These are phyloP conservation scores for Cladorrhinum sp. DNA, from an alignment of 2,329 filamentous ascomycete species.

Conservation along the genomic window DNA sequence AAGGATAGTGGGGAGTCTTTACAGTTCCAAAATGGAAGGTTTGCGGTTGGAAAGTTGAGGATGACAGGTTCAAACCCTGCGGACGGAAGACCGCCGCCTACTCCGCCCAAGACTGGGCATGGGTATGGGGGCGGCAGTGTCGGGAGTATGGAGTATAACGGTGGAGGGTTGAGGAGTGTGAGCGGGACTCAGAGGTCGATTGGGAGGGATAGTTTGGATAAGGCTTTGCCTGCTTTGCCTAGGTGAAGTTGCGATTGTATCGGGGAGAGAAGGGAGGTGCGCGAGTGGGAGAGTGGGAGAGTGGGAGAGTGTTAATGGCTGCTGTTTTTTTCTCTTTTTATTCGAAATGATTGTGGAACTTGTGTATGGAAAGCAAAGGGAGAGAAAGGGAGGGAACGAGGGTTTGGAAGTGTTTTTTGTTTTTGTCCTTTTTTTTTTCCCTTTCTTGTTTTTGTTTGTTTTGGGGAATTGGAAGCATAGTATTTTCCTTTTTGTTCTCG, in stretches of 20 bases:
- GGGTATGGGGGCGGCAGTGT: slow-evolving; percentile 38
- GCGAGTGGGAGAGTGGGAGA: background rate
- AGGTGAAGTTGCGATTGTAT: slow-evolving; percentile 4
- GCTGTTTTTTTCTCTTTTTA: background rate
- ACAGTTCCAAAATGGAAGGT: too few relatives aligned
- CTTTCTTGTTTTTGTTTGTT: background rate
- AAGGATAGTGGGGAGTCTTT: slow-evolving; percentile 37
- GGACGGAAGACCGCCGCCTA: slow-evolving; percentile 38
- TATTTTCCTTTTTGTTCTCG: background rate
- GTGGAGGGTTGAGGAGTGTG: slow-evolving; percentile 32
- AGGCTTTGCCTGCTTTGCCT: slow-evolving; percentile 58
- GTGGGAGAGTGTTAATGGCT: background rate
- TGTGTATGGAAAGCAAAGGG: slow-evolving; percentile 10
- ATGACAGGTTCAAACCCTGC: slow-evolving; percentile 27
- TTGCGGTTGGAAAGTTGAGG: slow-evolving; percentile 32
- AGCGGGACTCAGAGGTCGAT: slow-evolving; percentile 34
- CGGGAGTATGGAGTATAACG: slow-evolving; percentile 44
- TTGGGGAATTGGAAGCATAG: background rate
- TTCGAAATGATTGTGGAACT: slow-evolving; percentile 2
- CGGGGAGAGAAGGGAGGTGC: background rate
- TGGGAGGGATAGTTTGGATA: slow-evolving; percentile 58
- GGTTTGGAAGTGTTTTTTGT: slow-evolving; percentile 2
- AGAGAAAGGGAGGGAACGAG: background rate
- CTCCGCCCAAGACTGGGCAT: slow-evolving; percentile 44
- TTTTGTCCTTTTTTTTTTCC: slow-evolving; percentile 11